Evolutionary conservation across 1,284 basidiomycete genomes (phyloP).

Genomic region (Stygiomarasmius scandens): DNA sequence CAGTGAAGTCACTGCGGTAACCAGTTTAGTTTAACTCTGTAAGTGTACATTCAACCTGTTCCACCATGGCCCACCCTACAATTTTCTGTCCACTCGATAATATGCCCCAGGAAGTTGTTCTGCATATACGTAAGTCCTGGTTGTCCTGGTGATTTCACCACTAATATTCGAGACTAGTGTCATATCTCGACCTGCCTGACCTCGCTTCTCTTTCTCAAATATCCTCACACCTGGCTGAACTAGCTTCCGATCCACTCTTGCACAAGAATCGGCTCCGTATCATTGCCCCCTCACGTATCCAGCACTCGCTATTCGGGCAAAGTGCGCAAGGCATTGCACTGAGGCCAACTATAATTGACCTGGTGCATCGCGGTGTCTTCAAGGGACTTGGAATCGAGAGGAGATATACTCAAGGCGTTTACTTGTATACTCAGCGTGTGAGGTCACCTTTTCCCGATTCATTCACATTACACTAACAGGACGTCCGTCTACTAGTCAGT

Average conservation of each 20-base stretch:
- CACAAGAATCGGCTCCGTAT: conserved; percentile 61
- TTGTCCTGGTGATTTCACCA: conserved; percentile 13
- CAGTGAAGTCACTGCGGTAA: neutral
- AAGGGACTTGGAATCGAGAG: conserved; percentile 66
- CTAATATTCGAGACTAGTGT: conserved; percentile 43
- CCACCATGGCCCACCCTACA: conserved; percentile 2
- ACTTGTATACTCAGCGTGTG: conserved; percentile 64
- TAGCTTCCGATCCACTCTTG: conserved; percentile 63
- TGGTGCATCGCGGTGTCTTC: conserved; percentile 68
- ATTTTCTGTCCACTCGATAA: conserved; percentile 15
- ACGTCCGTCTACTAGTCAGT: conserved; percentile 56
- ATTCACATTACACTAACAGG: conserved; percentile 3
- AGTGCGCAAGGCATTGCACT: conserved; percentile 55
- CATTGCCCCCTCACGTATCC: conserved; percentile 65
- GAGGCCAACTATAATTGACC: conserved; percentile 64
- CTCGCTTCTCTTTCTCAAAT: conserved; percentile 53
- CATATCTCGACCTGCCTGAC: conserved; percentile 73
- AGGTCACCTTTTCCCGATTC: conserved; percentile 27
- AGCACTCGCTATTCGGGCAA: conserved; percentile 62
- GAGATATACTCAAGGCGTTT: conserved; percentile 62
- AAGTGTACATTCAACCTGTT: neutral
- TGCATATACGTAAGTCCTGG: conserved; percentile 55
- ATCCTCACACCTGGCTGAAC: conserved; percentile 44
- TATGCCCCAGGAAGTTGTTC: conserved; percentile 57
- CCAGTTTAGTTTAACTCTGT: neutral